These are phyloP conservation scores for Onygena corvina DNA, from an alignment of 2,329 filamentous ascomycete genomes.

Conservation along the genomic window DNA sequence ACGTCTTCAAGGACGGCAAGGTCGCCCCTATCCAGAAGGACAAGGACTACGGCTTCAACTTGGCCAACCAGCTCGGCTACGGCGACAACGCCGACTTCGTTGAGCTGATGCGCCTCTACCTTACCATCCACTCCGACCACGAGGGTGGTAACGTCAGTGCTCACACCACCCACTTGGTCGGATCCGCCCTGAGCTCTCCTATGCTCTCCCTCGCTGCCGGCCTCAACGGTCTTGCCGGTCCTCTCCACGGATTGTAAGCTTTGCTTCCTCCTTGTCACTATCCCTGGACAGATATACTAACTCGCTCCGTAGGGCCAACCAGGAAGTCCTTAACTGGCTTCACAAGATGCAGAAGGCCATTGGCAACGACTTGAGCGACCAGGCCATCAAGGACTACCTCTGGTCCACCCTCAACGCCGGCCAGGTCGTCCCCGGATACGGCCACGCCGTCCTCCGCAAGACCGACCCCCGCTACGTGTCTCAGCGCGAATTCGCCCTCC, in stretches of 20 bases:
- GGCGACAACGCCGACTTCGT: slow-evolving; percentile 91
- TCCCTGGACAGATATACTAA: not conserved
- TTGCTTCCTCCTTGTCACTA: not conserved
- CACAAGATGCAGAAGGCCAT: slow-evolving; percentile 95
- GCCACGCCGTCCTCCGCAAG: slow-evolving; percentile 98
- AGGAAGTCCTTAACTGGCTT: slow-evolving; percentile 99
- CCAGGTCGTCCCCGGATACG: slow-evolving; percentile 95
- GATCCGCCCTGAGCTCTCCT: slow-evolving; percentile 89
- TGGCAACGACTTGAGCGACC: slow-evolving; percentile 88
- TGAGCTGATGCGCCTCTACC: slow-evolving; percentile 96
- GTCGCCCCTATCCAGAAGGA: slow-evolving; percentile 91
- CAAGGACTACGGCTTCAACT: slow-evolving; percentile 99
- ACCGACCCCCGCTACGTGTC: slow-evolving; percentile 98
- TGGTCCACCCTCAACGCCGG: slow-evolving; percentile 94
- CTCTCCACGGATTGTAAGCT: slow-evolving; percentile 75
- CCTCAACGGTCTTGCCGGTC: slow-evolving; percentile 94
- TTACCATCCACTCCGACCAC: slow-evolving; percentile 99
- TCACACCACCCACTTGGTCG: slow-evolving; percentile 97
- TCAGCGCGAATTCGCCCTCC: slow-evolving; percentile 90
- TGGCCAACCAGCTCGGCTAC: slow-evolving; percentile 98
- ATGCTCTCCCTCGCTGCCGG: slow-evolving; percentile 94
- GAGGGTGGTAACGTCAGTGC: slow-evolving; percentile 98
- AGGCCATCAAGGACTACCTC: slow-evolving; percentile 96
- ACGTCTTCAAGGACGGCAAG: slow-evolving; percentile 99
- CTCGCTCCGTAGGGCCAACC: slow-evolving; percentile 55